Conservation (phyloP, 192 early-diverging fungal genomes). For the Globomyces pollinis-pini region DNA sequence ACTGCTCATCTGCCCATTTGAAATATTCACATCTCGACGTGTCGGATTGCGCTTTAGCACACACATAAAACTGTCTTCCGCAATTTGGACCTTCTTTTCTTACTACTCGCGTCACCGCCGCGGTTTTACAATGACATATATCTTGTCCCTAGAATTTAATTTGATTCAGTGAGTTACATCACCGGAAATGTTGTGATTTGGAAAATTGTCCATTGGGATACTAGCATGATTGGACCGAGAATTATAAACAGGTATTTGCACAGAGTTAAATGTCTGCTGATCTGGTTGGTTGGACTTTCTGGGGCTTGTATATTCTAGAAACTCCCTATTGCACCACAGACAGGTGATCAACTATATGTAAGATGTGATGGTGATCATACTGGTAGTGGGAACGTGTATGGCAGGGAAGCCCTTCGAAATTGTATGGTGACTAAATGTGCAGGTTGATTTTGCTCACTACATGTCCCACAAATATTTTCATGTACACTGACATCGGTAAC, state of each 20-base stretch:
- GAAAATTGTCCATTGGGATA: background rate
- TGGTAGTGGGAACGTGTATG: too few relatives aligned
- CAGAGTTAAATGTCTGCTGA: too few relatives aligned
- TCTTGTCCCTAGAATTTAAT: background rate
- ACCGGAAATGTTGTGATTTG: background rate
- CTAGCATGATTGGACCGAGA: too few relatives aligned
- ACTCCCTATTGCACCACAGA: too few relatives aligned
- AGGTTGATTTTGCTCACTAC: slow-evolving; percentile 13
- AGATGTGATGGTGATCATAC: too few relatives aligned
- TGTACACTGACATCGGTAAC: slow-evolving; percentile 5
- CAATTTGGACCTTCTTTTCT: slow-evolving; percentile 17
- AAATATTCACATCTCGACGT: slow-evolving; percentile 44
- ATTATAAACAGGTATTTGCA: too few relatives aligned
- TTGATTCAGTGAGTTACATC: background rate
- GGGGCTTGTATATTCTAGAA: too few relatives aligned
- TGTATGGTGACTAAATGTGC: slow-evolving; percentile 24
- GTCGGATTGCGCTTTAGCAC: slow-evolving; percentile 12
- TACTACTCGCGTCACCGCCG: background rate
- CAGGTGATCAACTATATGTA: too few relatives aligned
- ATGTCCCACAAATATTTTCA: slow-evolving; percentile 19
- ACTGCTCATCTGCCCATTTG: slow-evolving; percentile 44
- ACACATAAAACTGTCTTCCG: slow-evolving; percentile 16
- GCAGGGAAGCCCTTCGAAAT: slow-evolving; percentile 23
- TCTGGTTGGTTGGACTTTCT: too few relatives aligned
- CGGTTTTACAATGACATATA: background rate